A percentile compares a stretch with the other conserved stretches of the same genome.
Evolutionary conservation across 257 asterid species (phyloP).

Genomic region (Linderniella brevidens): DNA sequence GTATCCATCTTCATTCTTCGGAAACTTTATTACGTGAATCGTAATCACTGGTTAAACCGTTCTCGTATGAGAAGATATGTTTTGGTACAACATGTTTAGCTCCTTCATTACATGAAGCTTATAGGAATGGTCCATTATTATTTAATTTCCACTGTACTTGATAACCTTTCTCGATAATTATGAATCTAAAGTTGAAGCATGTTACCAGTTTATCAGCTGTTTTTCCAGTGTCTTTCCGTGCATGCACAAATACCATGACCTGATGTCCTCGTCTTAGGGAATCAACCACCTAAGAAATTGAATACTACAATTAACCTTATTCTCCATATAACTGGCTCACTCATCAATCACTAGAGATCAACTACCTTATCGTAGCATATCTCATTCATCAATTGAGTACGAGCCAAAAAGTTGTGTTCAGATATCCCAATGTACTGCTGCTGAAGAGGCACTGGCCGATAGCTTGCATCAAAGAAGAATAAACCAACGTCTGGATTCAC

Average conservation of each 20-base stretch:
- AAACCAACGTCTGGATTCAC: constrained; percentile 85
- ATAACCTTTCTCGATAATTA: too few relatives aligned
- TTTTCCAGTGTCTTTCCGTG: constrained; percentile 93
- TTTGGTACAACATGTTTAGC: too few relatives aligned
- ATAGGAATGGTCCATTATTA: too few relatives aligned
- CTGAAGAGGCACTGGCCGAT: constrained; percentile 97
- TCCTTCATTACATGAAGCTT: too few relatives aligned
- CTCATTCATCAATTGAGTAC: constrained; percentile 69
- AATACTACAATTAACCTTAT: constrained; percentile 8
- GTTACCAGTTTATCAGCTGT: constrained; percentile 95
- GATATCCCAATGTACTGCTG: constrained; percentile 90
- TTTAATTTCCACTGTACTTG: too few relatives aligned
- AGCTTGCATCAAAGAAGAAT: constrained; percentile 88
- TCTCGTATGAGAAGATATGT: too few relatives aligned
- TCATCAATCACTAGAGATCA: constrained; percentile 12
- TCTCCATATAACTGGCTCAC: constrained; percentile 3
- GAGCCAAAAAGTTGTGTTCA: constrained; percentile 62
- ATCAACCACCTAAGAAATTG: constrained; percentile 50
- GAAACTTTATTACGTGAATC: too few relatives aligned
- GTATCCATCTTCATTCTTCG: too few relatives aligned
- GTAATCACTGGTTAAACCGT: too few relatives aligned
- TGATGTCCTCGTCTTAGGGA: constrained; percentile 83
- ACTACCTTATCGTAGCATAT: constrained; percentile 83
- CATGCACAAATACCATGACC: constrained; percentile 96
- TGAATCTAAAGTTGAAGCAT: too few relatives aligned